Evolutionary conservation across 805 yeast genomes (phyloP), one percentile per base, ranked within the genome.

Genomic region (Candida argentea): DNA sequence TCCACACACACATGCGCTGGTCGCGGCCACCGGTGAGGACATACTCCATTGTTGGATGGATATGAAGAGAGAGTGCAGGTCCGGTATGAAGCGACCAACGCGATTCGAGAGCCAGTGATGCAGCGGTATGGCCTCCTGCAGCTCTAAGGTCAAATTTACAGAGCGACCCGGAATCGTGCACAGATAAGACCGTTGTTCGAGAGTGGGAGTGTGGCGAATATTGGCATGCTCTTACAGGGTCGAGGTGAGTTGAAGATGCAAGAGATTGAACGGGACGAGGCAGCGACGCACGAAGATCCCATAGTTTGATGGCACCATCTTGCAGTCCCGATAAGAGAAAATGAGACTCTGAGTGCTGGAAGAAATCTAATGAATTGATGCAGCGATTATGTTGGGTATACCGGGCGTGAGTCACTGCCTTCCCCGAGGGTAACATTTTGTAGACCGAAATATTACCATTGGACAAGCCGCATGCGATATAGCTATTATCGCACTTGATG

Each of bases 21-120:
- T 91, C 98, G 42, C 96, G 66, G 5, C 98, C 98, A 10, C 96
- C 96, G 13, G 95, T 83, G 4, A 78, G 76, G 13, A 91, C 69
- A 42, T 77, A 82, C 37, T 87, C 94, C 20, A 66, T 49, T 21
- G 74, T 76, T 0, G 93, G 94, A 46, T 87, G 95, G 76, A 94
- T 86, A 42, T 84, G 86, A 4, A 91, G 52, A 4, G 93, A 73
- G 11, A 87, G 58, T 0, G 94, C 97, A 2, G 95, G 94, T 0
- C 94, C 94, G 2, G 85, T 71, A 48, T 89, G 97, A 3, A 95
- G 93, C 42, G 79, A 82, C 48, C 91, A 67, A 34, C 77, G 74
- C 28, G 76, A 61, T 42, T 89, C 96, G 4, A 89, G 76, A 20
- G 69, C 67, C 10, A 38, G 36, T 2, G 43, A 28, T 14, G 29